Evolutionary conservation across 2,329 filamentous ascomycete genomes (phyloP), one percentile per base, ranked within the genome.

Genomic region (Arthrobotrys musiformis): DNA sequence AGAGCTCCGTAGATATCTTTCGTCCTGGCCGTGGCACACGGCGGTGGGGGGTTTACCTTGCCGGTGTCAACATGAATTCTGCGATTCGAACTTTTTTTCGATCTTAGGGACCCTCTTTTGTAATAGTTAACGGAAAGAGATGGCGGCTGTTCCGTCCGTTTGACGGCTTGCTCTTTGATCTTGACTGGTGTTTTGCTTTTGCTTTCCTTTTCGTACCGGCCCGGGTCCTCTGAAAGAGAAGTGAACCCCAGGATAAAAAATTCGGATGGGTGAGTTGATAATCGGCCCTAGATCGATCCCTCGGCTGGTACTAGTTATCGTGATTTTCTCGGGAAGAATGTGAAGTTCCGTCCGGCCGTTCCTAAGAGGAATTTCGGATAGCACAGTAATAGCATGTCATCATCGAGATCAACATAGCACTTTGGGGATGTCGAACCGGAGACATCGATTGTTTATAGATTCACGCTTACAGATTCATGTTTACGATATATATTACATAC

Each of bases 221-320:
- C 63, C 63, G 63, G 63, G 15, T 15, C 13, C 28, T 22, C 24
- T 37, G 22, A 30, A 48, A 33, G 24, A 17, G 35, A 15, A 37
- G 30, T 44, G 7, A 6, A 19, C 54, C 30, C 52, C 46, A 26
- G 33, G 46, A 37, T 28, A 48, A 54, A 35, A 28, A 46, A 50
- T 48, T 70, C 54, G 66, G 66, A 35, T 48, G 7, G 33, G n/a
- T 56, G 50, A 35, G 50, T 56, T 13, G 54, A 58, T 58, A 40
- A 58, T 58, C 54, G 54, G 54, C 54, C 54, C 54, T 58, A 8
- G 33, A 37, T 58, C 30, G 54, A 40, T 37, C 33, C 54, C 54
- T 58, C 54, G 54, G 54, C 30, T 58, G 54, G 30, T 22, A 2
- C 4, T 40, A 24, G 19, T 58, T 40, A 58, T 40, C 54, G 54